Base-by-base conservation (phyloP, 805 yeast genomes). In the Kluyveromyces dobzhanskii region DNA sequence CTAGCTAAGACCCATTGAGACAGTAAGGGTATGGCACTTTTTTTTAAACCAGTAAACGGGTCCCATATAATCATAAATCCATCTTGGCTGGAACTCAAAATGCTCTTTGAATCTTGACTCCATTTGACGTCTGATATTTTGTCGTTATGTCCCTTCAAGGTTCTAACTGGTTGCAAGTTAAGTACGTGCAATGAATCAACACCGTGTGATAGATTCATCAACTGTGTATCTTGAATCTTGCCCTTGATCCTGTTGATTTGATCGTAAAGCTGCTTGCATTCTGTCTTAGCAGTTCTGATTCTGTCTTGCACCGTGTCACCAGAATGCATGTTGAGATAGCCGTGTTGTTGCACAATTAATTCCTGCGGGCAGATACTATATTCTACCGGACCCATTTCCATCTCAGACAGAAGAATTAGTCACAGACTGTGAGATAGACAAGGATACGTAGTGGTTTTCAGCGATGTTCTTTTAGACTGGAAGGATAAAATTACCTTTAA, bases 31-130 rank as follows among this genome's bases (percentile, higher is more conserved):
- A 87, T 73, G 1, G 86, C 85, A 39, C 77, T 76, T 39, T 73
- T 65, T 53, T 87, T 88, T 45, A 73, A 64, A 3, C 87, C 88
- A 0, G 85, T 73, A 3, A 71, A 64, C 0, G 85, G 70, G 56
- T 87, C 90, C 96, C 97, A 88, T 16, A 85, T 59, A 28, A 88
- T 67, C 66, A 86, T 66, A 53, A 76, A 82, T 2, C 95, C 95
- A 59, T 88, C 97, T 55, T 85, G 95, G 18, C 90, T 79, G 0
- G 85, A 86, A 36, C 86, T 75, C 7, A 86, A 58, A 2, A 87
- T 53, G 32, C 69, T 70, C 32, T 62, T 58, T n/a, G 83, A 71
- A 53, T 80, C 79, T 1, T 66, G 56, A 39, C 77, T 71, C 94
- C 95, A 84, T 38, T 75, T 66, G 41, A 83, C 64, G 42, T 77